phyloP scores from a whole-genome alignment of 148 eudicot genomes.

The Rhododendron williamsianum region DNA sequence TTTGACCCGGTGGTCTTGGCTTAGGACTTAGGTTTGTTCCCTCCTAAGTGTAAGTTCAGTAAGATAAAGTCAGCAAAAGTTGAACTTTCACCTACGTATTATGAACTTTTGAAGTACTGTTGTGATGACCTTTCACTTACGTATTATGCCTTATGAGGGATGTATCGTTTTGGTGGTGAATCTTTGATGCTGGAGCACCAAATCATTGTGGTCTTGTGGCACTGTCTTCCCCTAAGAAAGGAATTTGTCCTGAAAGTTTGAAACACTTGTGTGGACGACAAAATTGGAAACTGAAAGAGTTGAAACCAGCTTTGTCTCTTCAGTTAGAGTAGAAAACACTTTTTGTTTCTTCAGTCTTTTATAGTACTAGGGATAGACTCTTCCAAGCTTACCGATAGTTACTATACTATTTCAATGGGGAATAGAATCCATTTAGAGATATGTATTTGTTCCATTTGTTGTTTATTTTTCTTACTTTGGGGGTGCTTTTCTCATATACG shows the following conservation, averaged over 20 bases:
- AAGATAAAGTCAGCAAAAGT: background rate
- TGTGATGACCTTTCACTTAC: background rate
- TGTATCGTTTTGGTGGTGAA: background rate
- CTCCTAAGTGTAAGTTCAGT: background rate
- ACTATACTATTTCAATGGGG: background rate
- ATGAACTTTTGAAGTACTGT: background rate
- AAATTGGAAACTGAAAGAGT: background rate
- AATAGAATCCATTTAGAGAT: background rate
- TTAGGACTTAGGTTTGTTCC: background rate
- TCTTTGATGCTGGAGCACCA: background rate
- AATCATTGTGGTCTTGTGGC: background rate
- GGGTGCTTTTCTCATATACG: background rate
- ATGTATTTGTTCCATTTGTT: background rate
- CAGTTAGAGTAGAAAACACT: background rate
- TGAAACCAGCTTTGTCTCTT: background rate
- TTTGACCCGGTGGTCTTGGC: background rate
- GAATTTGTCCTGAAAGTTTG: background rate
- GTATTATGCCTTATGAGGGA: background rate
- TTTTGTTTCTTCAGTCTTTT: background rate
- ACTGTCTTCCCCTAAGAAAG: background rate
- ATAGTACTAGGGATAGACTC: background rate
- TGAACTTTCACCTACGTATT: background rate
- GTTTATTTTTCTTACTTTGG: too few relatives aligned
- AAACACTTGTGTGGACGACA: background rate
- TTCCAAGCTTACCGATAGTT: background rate